Base-by-base conservation (phyloP, 2,329 filamentous ascomycete species). In the Paracorniculantispora psalliotae region DNA sequence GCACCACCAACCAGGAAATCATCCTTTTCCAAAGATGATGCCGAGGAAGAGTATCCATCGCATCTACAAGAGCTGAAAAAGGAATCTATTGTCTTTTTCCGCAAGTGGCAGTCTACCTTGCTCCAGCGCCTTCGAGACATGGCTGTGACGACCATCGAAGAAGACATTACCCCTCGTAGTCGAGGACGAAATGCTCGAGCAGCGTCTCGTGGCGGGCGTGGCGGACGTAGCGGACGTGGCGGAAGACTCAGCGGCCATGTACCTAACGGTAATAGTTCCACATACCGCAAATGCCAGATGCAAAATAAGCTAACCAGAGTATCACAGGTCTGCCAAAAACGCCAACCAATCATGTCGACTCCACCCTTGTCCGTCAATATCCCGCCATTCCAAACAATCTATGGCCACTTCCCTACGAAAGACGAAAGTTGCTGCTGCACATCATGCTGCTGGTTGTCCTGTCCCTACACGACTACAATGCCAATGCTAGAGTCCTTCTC, bases 71-170 rank as follows among this genome's bases (percentile, higher is more conserved):
- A 90, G 65, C 73, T 92, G 66, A 92, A 86, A 75, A 85, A 82
- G 62, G 86, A 88, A 57, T 81, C 86, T 1, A 70, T 96, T 5
- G 75, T 80, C 7, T 86, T 88, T 68, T 96, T 93, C 69, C 85
- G 89, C 60, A 88, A 91, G 63, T 97, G 93, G 93, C 84, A 90
- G 66, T 80, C 84, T 6, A 78, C 79, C 13, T 83, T 96, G 10
- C 76, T 90, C 43, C 80, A 84, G 59, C 83, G 92, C 15, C 77
- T 96, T 25, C 83, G 85, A 19, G 88, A 94, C 37, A 80, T 92
- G 19, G 79, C 81, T 44, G 77, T 83, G 5, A 23, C 33, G 9
- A 43, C 26, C 9, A 4, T 28, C 4, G 57, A 59, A n/a, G 51
- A 54, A 4, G 41, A 59, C 2, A 2, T 30, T 19, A 15, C 41